phyloP scores from a whole-genome alignment of 257 asterid genomes.

The Solanum ahanhuiri region DNA sequence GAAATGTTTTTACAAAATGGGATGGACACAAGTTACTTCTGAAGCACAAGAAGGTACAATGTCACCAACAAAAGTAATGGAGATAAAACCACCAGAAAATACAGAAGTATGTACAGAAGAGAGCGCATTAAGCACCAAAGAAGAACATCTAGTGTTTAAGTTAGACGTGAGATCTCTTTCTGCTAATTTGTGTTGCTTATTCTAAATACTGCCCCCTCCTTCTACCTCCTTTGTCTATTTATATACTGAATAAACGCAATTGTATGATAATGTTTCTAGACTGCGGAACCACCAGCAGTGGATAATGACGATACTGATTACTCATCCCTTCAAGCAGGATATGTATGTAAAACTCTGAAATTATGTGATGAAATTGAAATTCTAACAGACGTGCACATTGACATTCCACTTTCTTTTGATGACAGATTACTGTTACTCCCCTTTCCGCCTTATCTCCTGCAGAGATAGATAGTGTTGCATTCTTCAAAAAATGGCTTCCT shows the following conservation, averaged over 20 bases:
- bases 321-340: conserved; percentile 45
- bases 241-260: too few species aligned
- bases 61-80: conserved; percentile 63
- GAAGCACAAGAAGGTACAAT: conserved; percentile 48
- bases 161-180: conserved; percentile 48
- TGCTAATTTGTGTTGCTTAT: neutral
- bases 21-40: conserved; percentile 53
- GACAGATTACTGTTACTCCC: conserved; percentile 74
- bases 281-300: conserved; percentile 29
- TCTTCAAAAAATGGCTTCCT: conserved; percentile 57
- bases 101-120: conserved; percentile 10
- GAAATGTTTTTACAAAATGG: conserved; percentile 41
- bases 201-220: neutral
- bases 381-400: neutral
- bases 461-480: conserved; percentile 39
- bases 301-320: conserved; percentile 43
- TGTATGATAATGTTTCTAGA: conserved; percentile 18
- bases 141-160: conserved; percentile 43
- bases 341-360: conserved; percentile 33
- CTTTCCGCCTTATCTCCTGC: conserved; percentile 64
- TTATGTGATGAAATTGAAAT: neutral
- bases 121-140: conserved; percentile 13
- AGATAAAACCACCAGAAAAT: conserved; percentile 18
- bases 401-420: neutral
- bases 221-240: too few species aligned